Conservation (phyloP, 768 basidiomycete species). For the Basidioascus undulatus region DNA sequence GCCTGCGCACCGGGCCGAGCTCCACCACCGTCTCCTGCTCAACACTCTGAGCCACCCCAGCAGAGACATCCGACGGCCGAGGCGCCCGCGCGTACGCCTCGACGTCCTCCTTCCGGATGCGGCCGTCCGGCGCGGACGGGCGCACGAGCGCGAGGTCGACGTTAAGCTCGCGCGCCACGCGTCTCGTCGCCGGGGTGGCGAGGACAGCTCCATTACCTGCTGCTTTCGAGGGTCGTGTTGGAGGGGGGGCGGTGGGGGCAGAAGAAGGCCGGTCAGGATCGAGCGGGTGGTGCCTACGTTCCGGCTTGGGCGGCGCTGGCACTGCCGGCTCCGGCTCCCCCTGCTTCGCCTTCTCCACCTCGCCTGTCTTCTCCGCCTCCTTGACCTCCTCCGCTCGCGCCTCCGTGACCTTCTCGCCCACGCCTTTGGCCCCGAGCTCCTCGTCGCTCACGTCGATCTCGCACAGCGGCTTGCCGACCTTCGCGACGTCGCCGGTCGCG, state of each 20-base stretch:
- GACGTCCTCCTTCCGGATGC: slow-evolving; percentile 51
- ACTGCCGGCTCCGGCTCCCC: background rate
- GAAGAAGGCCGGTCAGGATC: background rate
- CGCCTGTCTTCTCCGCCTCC: background rate
- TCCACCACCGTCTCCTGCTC: slow-evolving; percentile 35
- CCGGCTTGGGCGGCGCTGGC: background rate
- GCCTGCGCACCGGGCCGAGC: slow-evolving; percentile 47
- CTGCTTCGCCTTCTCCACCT: no score
- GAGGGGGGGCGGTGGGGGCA: background rate
- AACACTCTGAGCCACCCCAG: no score
- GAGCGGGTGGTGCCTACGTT: background rate
- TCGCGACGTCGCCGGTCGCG: slow-evolving; percentile 56
- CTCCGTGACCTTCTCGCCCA: slow-evolving; percentile 7
- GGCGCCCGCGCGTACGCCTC: background rate
- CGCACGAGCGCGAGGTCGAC: slow-evolving; percentile 38
- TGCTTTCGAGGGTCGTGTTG: background rate
- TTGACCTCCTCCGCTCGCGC: slow-evolving; percentile 1
- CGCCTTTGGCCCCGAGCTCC: slow-evolving; percentile 19
- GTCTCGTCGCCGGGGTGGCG: slow-evolving; percentile 52
- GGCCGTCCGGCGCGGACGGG: slow-evolving; percentile 48
- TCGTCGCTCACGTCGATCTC: slow-evolving; percentile 51
- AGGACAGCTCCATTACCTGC: slow-evolving; percentile 18
- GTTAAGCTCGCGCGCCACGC: slow-evolving; percentile 41
- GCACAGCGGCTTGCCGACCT: slow-evolving; percentile 56
- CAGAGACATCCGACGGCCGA: background rate